phyloP scores from a whole-genome alignment of 495 filamentous ascomycete genomes.

The Neurospora sp. region DNA sequence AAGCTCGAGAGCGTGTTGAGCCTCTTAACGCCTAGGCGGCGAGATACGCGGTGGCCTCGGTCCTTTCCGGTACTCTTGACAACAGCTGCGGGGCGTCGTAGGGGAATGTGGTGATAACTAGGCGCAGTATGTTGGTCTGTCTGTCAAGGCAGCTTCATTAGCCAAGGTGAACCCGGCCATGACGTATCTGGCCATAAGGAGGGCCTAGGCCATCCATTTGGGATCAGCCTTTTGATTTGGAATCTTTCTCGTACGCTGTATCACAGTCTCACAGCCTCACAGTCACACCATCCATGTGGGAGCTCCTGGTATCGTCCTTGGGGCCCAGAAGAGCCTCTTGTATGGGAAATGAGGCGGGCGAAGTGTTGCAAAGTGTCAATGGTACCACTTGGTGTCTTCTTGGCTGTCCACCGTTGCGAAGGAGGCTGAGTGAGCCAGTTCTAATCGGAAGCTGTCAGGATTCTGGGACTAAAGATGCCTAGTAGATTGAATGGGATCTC shows the following conservation, averaged over 20 bases:
- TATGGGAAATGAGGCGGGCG: not conserved
- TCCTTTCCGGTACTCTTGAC: not conserved
- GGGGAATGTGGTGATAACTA: not conserved
- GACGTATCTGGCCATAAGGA: not conserved
- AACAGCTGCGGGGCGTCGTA: not conserved
- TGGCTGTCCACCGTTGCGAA: not conserved
- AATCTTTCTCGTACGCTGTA: not conserved
- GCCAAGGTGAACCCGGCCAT: not conserved
- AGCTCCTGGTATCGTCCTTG: not conserved
- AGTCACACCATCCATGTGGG: not conserved
- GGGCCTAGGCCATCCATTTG: not conserved
- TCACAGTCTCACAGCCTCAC: not conserved
- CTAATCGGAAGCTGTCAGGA: not conserved
- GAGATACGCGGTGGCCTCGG: not conserved
- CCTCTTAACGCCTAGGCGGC: not conserved
- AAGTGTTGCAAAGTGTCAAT: not conserved
- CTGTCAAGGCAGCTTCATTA: not conserved
- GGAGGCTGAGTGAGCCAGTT: not conserved
- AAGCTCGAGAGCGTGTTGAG: not conserved
- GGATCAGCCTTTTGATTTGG: not conserved
- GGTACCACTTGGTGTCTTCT: not conserved
- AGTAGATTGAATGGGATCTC: not conserved
- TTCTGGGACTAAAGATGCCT: not conserved
- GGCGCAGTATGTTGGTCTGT: not conserved
- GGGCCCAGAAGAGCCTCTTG: not conserved